Evolutionary conservation across 2,329 filamentous ascomycete species (phyloP).

Genomic region (Atkinsonella hypoxylon): DNA sequence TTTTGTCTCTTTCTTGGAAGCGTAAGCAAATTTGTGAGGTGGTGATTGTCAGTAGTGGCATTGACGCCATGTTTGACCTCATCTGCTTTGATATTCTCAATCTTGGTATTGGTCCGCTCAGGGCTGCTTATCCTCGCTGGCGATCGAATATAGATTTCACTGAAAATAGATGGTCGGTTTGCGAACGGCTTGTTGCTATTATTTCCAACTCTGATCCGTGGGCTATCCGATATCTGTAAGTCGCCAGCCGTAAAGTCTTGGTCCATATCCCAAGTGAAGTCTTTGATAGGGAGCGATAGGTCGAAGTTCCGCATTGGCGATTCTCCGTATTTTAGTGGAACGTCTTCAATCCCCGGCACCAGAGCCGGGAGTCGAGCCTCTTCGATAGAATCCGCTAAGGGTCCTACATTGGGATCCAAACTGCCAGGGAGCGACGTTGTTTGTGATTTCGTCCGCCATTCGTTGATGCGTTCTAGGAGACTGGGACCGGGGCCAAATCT

Average conservation of each 20-base stretch:
- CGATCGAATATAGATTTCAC: slow-evolving; percentile 18
- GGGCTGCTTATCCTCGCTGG: slow-evolving; percentile 16
- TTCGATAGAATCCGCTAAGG: slow-evolving; percentile 15
- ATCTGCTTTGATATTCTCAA: slow-evolving; percentile 32
- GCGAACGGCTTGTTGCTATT: slow-evolving; percentile 22
- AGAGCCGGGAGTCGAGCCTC: slow-evolving; percentile 24
- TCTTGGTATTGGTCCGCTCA: slow-evolving; percentile 26
- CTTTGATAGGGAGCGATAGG: slow-evolving; percentile 34
- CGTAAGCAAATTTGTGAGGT: not conserved
- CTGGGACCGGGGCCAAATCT: not conserved
- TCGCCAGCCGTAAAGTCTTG: slow-evolving; percentile 46
- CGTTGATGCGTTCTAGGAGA: slow-evolving; percentile 6
- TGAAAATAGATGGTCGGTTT: slow-evolving; percentile 19
- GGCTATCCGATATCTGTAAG: slow-evolving; percentile 42
- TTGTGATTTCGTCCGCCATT: slow-evolving; percentile 6
- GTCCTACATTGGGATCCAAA: not conserved
- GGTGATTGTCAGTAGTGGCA: slow-evolving; percentile 7
- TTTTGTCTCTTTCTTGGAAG: not conserved
- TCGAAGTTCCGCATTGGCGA: not conserved
- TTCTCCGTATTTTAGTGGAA: slow-evolving; percentile 24
- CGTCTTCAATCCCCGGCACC: slow-evolving; percentile 26
- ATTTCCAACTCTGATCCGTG: slow-evolving; percentile 30
- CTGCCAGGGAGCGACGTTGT: not conserved
- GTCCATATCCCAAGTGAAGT: slow-evolving; percentile 43
- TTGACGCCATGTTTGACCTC: slow-evolving; percentile 26